Evolutionary conservation across 768 basidiomycete genomes (phyloP), one percentile per base, ranked within the genome.

Genomic region (Saitozyma podzolica): DNA sequence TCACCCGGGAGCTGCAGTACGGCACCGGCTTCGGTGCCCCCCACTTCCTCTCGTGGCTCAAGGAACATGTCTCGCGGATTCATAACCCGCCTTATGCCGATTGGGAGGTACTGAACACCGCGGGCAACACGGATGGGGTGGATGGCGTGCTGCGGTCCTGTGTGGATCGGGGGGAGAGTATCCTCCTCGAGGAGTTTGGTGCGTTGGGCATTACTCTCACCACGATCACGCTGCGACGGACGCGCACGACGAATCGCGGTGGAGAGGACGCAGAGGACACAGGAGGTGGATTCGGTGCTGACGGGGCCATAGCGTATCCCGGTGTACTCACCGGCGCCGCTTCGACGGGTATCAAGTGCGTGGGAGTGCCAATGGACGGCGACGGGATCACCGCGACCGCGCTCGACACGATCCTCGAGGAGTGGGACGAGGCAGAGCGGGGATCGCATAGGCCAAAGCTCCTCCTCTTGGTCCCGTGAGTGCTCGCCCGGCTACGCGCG

Each of bases 101-200:
- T 68, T 89, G 81, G 69, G 70, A 78, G 2, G 83, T 82, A 4
- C 73, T 89, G 19, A 70, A 86, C 0, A 83, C 87, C 62, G 82
- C 82, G 17, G 89, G 89, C 11, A 90, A 88, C 72, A 90, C 89
- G 0, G 89, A 88, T 70, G 88, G 84, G 41, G 57, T 61, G 14
- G 66, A 71, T 51, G 66, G 54, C 9, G 52, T 68, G 3, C 13
- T 67, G 49, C 56, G 63, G 50, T 52, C 66, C 9, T 54, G 41
- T 39, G 54, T 68, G 14, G 54, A 66, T 40, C 43, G 55, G 40
- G 70, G 67, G 37, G 80, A 81, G 42, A 65, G 67, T 40, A 55
- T 80, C 13, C 58, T 81, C 0, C 69, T 76, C n/a, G 80, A 82
- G 63, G 89, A 89, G 70, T 91, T 92, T 89, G 74, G 86, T 89